Percentiles rank a stretch among this genome's conserved stretches.
Conservation (phyloP, 2,329 filamentous ascomycete species). For the Calonectria leucothoes region DNA sequence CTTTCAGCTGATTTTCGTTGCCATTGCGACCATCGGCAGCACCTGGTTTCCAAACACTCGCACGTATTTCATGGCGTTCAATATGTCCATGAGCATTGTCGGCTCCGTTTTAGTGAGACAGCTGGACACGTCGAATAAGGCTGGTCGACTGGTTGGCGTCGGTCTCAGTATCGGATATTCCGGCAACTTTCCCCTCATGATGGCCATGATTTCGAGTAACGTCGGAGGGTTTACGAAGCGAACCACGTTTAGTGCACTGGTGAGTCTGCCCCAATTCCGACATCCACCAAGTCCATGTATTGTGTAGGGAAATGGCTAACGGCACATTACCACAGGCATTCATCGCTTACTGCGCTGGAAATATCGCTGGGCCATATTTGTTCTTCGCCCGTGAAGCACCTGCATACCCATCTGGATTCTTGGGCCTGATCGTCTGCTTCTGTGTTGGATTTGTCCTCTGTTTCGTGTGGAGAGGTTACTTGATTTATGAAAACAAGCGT, state of each 20-base stretch:
- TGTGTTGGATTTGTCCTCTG: neutral
- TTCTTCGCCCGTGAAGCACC: conserved; percentile 6
- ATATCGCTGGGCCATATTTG: neutral
- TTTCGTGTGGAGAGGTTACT: neutral
- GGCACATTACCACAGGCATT: neutral
- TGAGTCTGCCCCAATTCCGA: neutral
- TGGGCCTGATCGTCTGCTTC: conserved; percentile 5
- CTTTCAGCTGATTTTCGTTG: conserved; percentile 38
- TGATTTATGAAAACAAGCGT: conserved; percentile 4
- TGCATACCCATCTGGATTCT: neutral
- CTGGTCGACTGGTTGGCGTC: conserved; percentile 4
- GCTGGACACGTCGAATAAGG: neutral
- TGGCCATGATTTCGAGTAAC: conserved; percentile 21
- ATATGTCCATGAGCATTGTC: conserved; percentile 32
- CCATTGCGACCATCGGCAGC: conserved; percentile 35
- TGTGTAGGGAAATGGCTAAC: neutral
- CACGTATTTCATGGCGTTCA: conserved; percentile 41
- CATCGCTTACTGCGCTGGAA: conserved; percentile 4
- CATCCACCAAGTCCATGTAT: neutral
- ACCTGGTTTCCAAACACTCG: conserved; percentile 38
- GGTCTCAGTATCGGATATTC: neutral
- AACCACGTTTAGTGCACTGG: conserved; percentile 6
- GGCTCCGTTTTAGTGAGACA: conserved; percentile 13
- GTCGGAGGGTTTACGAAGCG: conserved; percentile 24
- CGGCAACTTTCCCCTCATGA: conserved; percentile 21